A percentile compares a stretch with the other conserved stretches of the same genome.
These are phyloP conservation scores for Suillus discolor DNA, from an alignment of 768 basidiomycete genomes.

Conservation along the genomic window DNA sequence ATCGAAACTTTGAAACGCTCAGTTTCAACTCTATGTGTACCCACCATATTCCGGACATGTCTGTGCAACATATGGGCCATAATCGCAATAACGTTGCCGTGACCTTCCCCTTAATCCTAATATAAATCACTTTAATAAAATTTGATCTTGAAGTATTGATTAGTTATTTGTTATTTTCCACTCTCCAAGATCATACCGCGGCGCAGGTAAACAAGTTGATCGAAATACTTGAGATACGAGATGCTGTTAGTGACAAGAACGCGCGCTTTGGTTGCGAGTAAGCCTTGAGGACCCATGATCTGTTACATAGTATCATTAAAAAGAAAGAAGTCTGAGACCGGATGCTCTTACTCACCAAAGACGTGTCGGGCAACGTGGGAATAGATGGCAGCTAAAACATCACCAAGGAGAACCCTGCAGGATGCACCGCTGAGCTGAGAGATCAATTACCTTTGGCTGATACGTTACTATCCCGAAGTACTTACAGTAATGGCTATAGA, in stretches of 20 bases:
- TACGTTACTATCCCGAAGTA: slow-evolving; percentile 11
- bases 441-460: slow-evolving; percentile 18
- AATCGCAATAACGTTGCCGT: too few relatives aligned
- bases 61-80: too few relatives aligned
- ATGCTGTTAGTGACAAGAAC: slow-evolving; percentile 88
- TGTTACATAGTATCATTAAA: slow-evolving; percentile 25
- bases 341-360: slow-evolving; percentile 52
- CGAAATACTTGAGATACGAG: slow-evolving; percentile 78
- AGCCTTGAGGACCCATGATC: slow-evolving; percentile 84
- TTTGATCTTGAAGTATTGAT: too few relatives aligned
- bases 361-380: slow-evolving; percentile 88
- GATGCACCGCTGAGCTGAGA: slow-evolving; percentile 60
- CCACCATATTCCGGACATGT: too few relatives aligned
- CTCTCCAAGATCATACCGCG: slow-evolving; percentile 81
- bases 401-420: slow-evolving; percentile 76
- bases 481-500: slow-evolving; percentile 58
- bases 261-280: slow-evolving; percentile 82
- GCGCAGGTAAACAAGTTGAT: slow-evolving; percentile 73
- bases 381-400: slow-evolving; percentile 85
- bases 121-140: too few relatives aligned
- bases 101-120: too few relatives aligned
- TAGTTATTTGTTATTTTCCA: too few relatives aligned
- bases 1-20: too few relatives aligned
- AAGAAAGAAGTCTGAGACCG: neutral
- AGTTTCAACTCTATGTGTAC: too few relatives aligned